These are phyloP conservation scores for Malus fusca DNA, from an alignment of 306 rosid species.

Conservation along the genomic window DNA sequence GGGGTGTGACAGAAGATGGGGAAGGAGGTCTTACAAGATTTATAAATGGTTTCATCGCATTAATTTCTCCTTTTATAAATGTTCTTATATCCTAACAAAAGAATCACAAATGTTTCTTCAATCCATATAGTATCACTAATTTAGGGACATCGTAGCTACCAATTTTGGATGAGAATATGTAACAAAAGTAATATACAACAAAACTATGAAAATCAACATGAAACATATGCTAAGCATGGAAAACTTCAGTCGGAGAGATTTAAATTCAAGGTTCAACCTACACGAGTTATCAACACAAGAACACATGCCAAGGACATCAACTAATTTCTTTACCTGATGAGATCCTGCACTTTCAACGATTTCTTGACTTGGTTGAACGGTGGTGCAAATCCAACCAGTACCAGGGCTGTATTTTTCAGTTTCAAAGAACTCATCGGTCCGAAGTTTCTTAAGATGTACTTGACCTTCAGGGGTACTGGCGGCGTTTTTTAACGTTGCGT, in stretches of 20 bases:
- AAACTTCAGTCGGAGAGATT: neutral
- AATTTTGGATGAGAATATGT: neutral
- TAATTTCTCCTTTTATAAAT: neutral
- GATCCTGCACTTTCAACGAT: constrained; percentile 42
- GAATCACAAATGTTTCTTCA: neutral
- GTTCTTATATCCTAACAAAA: neutral
- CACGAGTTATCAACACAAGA: neutral
- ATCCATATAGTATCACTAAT: neutral
- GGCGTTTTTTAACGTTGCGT: constrained; percentile 17
- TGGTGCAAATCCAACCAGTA: constrained; percentile 57
- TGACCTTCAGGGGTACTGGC: constrained; percentile 35
- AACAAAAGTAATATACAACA: neutral
- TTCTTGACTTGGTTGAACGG: constrained; percentile 28
- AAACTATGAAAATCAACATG: neutral
- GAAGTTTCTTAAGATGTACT: constrained; percentile 31
- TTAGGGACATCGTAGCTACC: neutral
- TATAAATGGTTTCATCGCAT: neutral
- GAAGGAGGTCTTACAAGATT: neutral
- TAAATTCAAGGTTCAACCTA: neutral
- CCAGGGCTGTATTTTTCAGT: constrained; percentile 57
- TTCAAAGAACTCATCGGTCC: constrained; percentile 60
- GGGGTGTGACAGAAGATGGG: neutral
- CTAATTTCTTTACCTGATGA: constrained; percentile 31
- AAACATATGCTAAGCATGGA: neutral
- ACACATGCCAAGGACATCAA: constrained; percentile 7